These are phyloP conservation scores for Tremellales sp. DNA, from an alignment of 1,284 basidiomycete genomes.

Conservation along the genomic window DNA sequence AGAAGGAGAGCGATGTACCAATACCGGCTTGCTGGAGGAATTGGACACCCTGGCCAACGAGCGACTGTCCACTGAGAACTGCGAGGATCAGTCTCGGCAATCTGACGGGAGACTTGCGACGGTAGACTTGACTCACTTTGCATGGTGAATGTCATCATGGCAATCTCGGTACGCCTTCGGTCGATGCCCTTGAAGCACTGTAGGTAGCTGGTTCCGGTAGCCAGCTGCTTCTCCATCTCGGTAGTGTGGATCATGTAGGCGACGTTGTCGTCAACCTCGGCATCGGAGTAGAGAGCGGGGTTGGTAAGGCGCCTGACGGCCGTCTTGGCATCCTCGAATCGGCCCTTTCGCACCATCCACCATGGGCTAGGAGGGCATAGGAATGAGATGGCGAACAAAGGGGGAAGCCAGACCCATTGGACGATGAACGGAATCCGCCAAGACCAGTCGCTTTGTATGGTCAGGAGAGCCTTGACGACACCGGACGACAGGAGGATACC, in stretches of 20 bases:
- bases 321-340: constrained; percentile 46
- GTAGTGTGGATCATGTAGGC: constrained; percentile 21
- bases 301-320: constrained; percentile 15
- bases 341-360: constrained; percentile 51
- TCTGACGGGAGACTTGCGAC: neutral
- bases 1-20: constrained; percentile 36
- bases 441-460: constrained; percentile 10
- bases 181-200: constrained; percentile 48
- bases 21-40: constrained; percentile 46
- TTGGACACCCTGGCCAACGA: constrained; percentile 13
- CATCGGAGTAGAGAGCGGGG: constrained; percentile 7
- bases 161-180: constrained; percentile 47
- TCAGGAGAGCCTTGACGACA: constrained; percentile 22
- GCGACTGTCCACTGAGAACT: constrained; percentile 8
- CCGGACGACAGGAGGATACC: constrained; percentile 14
- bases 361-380: constrained; percentile 38
- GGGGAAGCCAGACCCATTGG: constrained; percentile 27
- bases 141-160: constrained; percentile 9
- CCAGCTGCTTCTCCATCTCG: constrained; percentile 25
- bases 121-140: neutral
- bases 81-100: constrained; percentile 5
- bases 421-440: constrained; percentile 22
- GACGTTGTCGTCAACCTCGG: constrained; percentile 25
- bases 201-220: constrained; percentile 34
- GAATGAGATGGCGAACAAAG: constrained; percentile 15